Base-by-base conservation (phyloP, 2,329 filamentous ascomycete species). In the Xylaria sp. region DNA sequence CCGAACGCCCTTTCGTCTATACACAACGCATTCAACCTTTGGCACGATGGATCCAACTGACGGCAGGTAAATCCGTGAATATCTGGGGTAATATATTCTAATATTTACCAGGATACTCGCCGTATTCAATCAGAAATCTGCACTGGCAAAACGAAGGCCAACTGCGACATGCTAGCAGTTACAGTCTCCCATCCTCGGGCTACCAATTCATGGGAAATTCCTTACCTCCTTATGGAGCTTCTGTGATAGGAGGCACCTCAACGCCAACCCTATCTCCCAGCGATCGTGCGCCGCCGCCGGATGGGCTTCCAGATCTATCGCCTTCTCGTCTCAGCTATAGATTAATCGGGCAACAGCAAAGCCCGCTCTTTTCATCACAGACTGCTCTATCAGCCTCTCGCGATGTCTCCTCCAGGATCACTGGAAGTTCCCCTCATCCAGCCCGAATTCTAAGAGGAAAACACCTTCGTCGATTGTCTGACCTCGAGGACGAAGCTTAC, bases 401-500 rank as follows among this genome's bases (percentile, higher is more conserved):
- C 17, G 17, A 19, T 12, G 14, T 3, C 30, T 27, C 32, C 11
- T 9, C 4, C 8, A 7, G 24, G 19, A 4, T 21, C 42, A 7
- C 12, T 30, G 27, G 14, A n/a, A 54, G 4, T 17, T 9, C 12
- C 30, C 4, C 21, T 4, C 14, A 12, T 27, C 4, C n/a, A 27
- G 8, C 42, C 11, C 24, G 8, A 19, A 21, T 2, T 32, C 39
- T 24, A 5, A 39, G n/a, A 6, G 12, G 12, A 14, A 34, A 12
- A 47, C 39, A 57, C n/a, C 34, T 57, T 53, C 11, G n/a, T 32
- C 67, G 64, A 21, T 34, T 32, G 7, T 3, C 11, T 7, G 17
- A 54, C 3, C 64, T 69, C 2, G 24, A 51, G 51, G 56, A 62
- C n/a, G 57, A 65, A 24, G 21, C 24, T 12, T 70, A 70, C 24